phyloP scores from a whole-genome alignment of 441 rosid genomes.

The Erodium chrysanthum region DNA sequence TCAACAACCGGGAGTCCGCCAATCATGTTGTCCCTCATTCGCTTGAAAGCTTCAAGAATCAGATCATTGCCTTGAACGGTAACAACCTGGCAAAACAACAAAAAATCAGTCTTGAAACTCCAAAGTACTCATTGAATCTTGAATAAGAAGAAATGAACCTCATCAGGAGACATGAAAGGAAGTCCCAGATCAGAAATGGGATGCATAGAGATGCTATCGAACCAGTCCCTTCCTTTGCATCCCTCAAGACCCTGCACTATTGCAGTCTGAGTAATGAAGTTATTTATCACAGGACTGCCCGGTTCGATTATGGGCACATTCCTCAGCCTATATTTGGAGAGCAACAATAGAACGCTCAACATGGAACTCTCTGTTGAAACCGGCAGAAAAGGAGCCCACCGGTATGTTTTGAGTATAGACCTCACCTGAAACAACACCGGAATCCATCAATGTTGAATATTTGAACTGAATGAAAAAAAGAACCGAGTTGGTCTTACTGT shows the following conservation, averaged over 20 bases:
- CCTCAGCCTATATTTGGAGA: constrained; percentile 70
- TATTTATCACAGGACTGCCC: constrained; percentile 53
- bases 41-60: neutral
- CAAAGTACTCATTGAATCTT: neutral
- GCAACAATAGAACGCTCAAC: constrained; percentile 70
- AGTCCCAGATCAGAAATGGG: constrained; percentile 68
- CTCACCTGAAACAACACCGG: constrained; percentile 60
- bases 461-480: too few species aligned
- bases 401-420: constrained; percentile 56
- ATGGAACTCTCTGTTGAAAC: constrained; percentile 63
- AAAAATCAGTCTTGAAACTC: neutral
- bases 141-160: constrained; percentile 29
- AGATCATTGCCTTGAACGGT: neutral
- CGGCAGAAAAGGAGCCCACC: constrained; percentile 74
- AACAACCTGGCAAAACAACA: neutral
- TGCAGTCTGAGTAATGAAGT: constrained; percentile 80
- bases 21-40: neutral
- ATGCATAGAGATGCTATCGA: constrained; percentile 49
- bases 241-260: constrained; percentile 67
- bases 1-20: constrained; percentile 1
- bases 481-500: constrained; percentile 29
- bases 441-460: neutral
- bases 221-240: constrained; percentile 87
- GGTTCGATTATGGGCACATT: constrained; percentile 69
- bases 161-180: constrained; percentile 56